These are phyloP conservation scores for Lentithecium fluviatile DNA, from an alignment of 495 filamentous ascomycete species.

Conservation along the genomic window DNA sequence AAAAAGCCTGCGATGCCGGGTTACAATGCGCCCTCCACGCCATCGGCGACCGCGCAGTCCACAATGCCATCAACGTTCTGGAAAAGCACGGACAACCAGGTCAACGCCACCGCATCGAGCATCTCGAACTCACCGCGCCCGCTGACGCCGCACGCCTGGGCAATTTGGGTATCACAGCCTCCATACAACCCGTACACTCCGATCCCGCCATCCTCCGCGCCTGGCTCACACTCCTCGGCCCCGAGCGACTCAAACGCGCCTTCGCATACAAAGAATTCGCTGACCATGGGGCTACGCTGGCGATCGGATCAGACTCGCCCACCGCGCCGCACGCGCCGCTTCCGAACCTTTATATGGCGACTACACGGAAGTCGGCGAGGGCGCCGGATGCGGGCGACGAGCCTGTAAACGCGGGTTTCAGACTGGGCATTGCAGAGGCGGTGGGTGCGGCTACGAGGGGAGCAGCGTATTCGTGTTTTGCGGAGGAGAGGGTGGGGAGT, in stretches of 20 bases:
- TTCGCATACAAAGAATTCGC: slow-evolving; percentile 64
- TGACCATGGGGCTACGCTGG: slow-evolving; percentile 53
- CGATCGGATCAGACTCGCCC: slow-evolving; percentile 61
- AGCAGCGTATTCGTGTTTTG: slow-evolving; percentile 59
- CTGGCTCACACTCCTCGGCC: slow-evolving; percentile 57
- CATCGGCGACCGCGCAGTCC: slow-evolving; percentile 60
- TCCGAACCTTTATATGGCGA: slow-evolving; percentile 59
- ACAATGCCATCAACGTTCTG: slow-evolving; percentile 56
- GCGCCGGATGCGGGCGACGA: slow-evolving; percentile 49
- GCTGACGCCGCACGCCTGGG: slow-evolving; percentile 56
- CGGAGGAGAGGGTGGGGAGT: slow-evolving; percentile 52
- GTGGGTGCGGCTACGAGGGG: slow-evolving; percentile 57
- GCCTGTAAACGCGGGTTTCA: slow-evolving; percentile 54
- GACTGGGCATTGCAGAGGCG: slow-evolving; percentile 52
- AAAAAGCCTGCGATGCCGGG: slow-evolving; percentile 53
- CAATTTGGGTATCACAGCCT: slow-evolving; percentile 58
- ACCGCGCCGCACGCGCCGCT: slow-evolving; percentile 59
- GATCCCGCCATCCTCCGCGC: slow-evolving; percentile 62
- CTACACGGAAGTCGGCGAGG: slow-evolving; percentile 56
- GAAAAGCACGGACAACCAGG: slow-evolving; percentile 47
- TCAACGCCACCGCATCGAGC: slow-evolving; percentile 61
- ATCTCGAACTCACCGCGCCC: slow-evolving; percentile 57
- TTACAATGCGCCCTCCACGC: slow-evolving; percentile 66
- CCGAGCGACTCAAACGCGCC: slow-evolving; percentile 52
- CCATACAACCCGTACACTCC: slow-evolving; percentile 63